Evolutionary conservation across 176 grass and related monocot species (phyloP).

Genomic region (Stipa capillata): DNA sequence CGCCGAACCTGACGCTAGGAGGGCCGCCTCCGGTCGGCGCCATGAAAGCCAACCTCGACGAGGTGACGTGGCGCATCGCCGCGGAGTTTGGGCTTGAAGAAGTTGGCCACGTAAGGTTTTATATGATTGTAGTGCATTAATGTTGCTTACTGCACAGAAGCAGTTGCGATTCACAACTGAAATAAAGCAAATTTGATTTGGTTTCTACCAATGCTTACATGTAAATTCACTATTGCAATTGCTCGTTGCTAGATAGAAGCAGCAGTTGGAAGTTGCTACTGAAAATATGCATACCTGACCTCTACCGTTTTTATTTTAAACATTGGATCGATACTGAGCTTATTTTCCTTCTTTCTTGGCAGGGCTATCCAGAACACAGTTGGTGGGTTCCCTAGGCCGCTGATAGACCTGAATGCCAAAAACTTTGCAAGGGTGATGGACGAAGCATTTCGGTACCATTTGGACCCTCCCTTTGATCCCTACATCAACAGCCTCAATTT

Average conservation of each 20-base stretch:
- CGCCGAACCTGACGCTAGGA: conserved; percentile 40
- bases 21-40: conserved; percentile 67
- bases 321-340: neutral
- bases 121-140: neutral
- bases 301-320: neutral
- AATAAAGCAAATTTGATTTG: too few relatives aligned
- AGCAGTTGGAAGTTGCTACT: neutral
- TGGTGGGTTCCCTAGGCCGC: conserved; percentile 48
- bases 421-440: conserved; percentile 65
- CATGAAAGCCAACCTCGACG: conserved; percentile 49
- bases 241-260: neutral
- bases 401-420: conserved; percentile 45
- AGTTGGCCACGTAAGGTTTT: conserved; percentile 64
- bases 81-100: conserved; percentile 72
- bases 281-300: neutral
- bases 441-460: conserved; percentile 36
- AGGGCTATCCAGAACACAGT: conserved; percentile 62
- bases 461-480: conserved; percentile 75
- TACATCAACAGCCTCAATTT: conserved; percentile 52
- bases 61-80: conserved; percentile 27
- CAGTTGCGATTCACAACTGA: neutral
- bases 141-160: neutral
- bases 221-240: neutral
- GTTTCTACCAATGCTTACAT: neutral
- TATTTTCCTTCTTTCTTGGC: conserved; percentile 44